Conservation (phyloP, 2,329 filamentous ascomycete genomes). For the Hypoxylon sp. region DNA sequence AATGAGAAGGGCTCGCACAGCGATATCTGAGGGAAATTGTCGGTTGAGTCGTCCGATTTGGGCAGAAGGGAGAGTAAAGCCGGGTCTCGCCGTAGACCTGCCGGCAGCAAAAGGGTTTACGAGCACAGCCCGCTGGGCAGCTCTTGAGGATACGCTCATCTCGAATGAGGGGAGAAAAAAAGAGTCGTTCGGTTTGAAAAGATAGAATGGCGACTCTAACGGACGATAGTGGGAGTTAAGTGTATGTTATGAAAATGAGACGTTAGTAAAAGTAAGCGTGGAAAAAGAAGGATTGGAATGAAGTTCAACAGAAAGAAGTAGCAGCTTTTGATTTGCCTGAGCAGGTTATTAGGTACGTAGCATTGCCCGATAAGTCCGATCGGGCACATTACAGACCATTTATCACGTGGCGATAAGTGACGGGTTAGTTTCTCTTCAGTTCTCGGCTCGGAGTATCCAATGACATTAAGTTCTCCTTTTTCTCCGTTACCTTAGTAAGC, state of each 20-base stretch:
- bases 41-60: conserved; percentile 57
- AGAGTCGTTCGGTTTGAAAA: too few relatives aligned
- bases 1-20: conserved; percentile 65
- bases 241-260: conserved; percentile 3
- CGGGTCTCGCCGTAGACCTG: conserved; percentile 55
- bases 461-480: too few relatives aligned
- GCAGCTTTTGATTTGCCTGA: conserved; percentile 19
- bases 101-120: conserved; percentile 63
- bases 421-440: conserved; percentile 8
- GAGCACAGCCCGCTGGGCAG: conserved; percentile 63
- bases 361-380: conserved; percentile 33
- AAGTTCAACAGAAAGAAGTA: conserved; percentile 14
- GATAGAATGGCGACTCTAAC: conserved; percentile 1
- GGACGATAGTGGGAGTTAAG: background rate
- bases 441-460: conserved; percentile 19
- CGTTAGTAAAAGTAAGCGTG: conserved; percentile 20
- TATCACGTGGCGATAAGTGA: conserved; percentile 35
- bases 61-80: conserved; percentile 57
- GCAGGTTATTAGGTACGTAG: conserved; percentile 12
- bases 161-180: too few relatives aligned
- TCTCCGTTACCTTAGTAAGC: too few relatives aligned
- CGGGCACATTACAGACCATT: conserved; percentile 6
- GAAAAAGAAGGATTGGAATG: conserved; percentile 26
- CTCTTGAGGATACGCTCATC: conserved; percentile 66
- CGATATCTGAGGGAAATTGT: conserved; percentile 55